Base-by-base conservation (phyloP, 768 basidiomycete species). In the Mycena latifolia region DNA sequence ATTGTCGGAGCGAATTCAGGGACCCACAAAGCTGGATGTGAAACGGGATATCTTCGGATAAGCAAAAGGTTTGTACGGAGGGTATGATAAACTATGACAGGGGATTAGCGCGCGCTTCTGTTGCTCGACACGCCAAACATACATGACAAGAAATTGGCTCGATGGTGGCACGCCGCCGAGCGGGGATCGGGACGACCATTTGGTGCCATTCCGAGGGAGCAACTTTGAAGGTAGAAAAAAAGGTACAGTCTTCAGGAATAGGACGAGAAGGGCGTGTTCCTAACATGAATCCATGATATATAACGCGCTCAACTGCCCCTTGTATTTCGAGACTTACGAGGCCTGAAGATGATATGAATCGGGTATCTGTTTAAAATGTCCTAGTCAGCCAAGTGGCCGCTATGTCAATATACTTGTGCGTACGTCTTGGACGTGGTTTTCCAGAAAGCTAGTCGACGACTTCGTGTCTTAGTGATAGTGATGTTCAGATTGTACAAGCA, bases 131-230 rank as follows among this genome's bases (percentile, higher is more conserved):
- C 37, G n/a, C 47, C 31, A 27, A 48, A 77, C 85, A 69, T 70
- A 89, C 88, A 73, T 87, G 82, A 71, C 86, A 88, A 70, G 86
- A 80, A 24, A 85, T 78, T 18, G 82, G 80, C 45, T 77, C 74
- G 56, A 81, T 68, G 3, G 68, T 69, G 7, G 81, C 69, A 17
- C 72, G 73, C 33, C 72, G 74, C 24, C 79, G 76, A 37, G 75
- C 72, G 51, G 75, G 67, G 77, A 87, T 73, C 58, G 71, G 70
- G 68, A 81, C 62, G 61, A 81, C 64, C n/a, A 84, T 74, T 71
- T 89, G 85, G 55, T 77, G 76, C 88, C 88, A 90, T 69, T 89
- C 89, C 55, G 88, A 86, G 7, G 89, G 88, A 2, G 80, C 75
- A 0, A 79, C 74, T 70, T 89, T 89, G 62, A 90, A 20, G 45